These are phyloP conservation scores for Camptophora hylomeconis DNA, from an alignment of 2,329 filamentous ascomycete genomes.

Conservation along the genomic window DNA sequence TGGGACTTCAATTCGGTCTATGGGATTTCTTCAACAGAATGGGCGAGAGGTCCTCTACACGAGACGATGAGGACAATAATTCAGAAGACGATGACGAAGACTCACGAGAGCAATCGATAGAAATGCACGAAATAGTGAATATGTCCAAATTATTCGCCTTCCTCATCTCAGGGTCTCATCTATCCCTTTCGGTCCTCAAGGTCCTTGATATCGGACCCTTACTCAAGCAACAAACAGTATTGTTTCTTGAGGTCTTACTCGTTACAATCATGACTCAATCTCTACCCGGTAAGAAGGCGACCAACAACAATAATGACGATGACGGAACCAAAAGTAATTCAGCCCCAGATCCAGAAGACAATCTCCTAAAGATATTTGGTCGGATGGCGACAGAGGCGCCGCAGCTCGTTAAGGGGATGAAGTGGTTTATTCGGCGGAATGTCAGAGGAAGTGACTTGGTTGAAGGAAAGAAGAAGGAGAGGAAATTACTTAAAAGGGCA, in stretches of 20 bases:
- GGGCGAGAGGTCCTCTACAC: slow-evolving; percentile 65
- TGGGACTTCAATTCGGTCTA: slow-evolving; percentile 75
- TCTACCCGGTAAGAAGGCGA: no score
- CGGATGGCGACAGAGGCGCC: slow-evolving; percentile 46
- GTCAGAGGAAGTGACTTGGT: slow-evolving; percentile 52
- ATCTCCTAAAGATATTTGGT: slow-evolving; percentile 57
- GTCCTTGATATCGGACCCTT: slow-evolving; percentile 65
- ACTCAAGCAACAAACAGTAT: slow-evolving; percentile 60
- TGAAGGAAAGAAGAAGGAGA: slow-evolving; percentile 37
- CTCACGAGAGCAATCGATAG: slow-evolving; percentile 27
- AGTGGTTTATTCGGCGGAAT: slow-evolving; percentile 67
- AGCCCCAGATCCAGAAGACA: no score
- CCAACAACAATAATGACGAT: no score
- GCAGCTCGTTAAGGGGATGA: slow-evolving; percentile 58
- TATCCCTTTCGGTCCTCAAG: slow-evolving; percentile 46
- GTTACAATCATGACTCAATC: slow-evolving; percentile 61
- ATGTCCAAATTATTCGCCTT: slow-evolving; percentile 53
- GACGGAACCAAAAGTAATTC: slow-evolving; percentile 43
- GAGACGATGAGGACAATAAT: slow-evolving; percentile 44
- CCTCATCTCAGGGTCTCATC: slow-evolving; percentile 46
- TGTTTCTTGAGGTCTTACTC: slow-evolving; percentile 70
- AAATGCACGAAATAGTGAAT: slow-evolving; percentile 50
- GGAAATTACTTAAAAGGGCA: slow-evolving; percentile 35
- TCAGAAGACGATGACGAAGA: slow-evolving; percentile 40
- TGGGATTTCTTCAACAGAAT: slow-evolving; percentile 77